phyloP scores from a whole-genome alignment of 331 rosid species.

The Quercus tomentella region DNA sequence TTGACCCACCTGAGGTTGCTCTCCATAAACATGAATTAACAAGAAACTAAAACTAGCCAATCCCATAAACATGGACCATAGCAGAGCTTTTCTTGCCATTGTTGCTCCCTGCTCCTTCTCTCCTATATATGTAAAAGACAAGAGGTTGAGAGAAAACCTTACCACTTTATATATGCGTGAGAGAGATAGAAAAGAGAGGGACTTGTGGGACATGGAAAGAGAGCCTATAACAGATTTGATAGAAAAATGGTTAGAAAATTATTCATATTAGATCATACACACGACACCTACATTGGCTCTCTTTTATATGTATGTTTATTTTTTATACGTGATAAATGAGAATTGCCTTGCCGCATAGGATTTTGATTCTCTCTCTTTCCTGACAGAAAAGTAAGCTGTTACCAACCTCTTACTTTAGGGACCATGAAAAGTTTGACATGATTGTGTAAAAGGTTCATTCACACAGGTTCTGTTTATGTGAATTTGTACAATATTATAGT shows the following conservation, averaged over 20 bases:
- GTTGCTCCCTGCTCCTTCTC: conserved; percentile 8
- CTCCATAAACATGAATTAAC: conserved; percentile 16
- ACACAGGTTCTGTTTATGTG: not conserved
- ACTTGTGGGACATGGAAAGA: conserved; percentile 38
- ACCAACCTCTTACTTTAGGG: conserved; percentile 50
- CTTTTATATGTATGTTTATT: too few relatives aligned
- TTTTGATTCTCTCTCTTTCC: not conserved
- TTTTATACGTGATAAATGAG: too few relatives aligned
- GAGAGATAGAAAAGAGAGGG: conserved; percentile 7
- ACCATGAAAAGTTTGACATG: conserved; percentile 36
- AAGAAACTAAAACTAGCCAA: conserved; percentile 11
- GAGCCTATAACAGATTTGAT: conserved; percentile 44
- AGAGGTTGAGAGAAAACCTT: conserved; percentile 18
- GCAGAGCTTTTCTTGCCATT: conserved; percentile 22
- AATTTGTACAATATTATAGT: too few relatives aligned
- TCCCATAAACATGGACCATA: conserved; percentile 11
- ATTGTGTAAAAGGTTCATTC: conserved; percentile 33
- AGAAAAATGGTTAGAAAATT: conserved; percentile 14
- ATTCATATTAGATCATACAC: conserved; percentile 24
- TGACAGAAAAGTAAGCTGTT: conserved; percentile 36
- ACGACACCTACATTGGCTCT: conserved; percentile 17
- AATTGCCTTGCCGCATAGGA: too few relatives aligned
- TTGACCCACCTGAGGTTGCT: conserved; percentile 1
- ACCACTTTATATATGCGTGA: conserved; percentile 10
- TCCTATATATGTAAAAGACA: conserved; percentile 5